These are phyloP conservation scores for Tuber aestivum DNA, from an alignment of 495 filamentous ascomycete genomes.

Conservation along the genomic window DNA sequence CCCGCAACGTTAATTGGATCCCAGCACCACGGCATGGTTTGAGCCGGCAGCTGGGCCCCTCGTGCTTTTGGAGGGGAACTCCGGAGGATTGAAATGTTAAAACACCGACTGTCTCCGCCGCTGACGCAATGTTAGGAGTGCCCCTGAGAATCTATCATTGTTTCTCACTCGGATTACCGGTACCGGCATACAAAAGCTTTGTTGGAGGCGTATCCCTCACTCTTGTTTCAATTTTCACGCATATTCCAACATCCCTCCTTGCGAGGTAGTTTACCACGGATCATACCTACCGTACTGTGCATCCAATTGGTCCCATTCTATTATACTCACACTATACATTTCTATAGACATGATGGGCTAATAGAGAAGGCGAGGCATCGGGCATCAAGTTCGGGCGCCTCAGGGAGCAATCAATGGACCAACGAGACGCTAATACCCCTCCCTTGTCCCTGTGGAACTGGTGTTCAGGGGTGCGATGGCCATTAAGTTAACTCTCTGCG, in stretches of 20 bases:
- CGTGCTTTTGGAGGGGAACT: not conserved
- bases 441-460: not conserved
- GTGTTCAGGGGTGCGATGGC: too few relatives aligned
- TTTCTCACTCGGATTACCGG: not conserved
- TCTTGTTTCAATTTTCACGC: too few relatives aligned
- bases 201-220: not conserved
- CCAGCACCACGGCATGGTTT: not conserved
- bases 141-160: not conserved
- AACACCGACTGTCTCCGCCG: not conserved
- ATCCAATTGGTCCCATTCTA: not conserved
- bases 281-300: not conserved
- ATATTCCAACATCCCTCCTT: not conserved
- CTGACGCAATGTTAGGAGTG: not conserved
- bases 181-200: not conserved
- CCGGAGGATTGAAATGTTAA: not conserved
- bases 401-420: not conserved
- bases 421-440: not conserved
- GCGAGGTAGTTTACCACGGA: not conserved
- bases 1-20: not conserved
- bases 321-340: not conserved
- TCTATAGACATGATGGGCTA: not conserved
- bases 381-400: too few relatives aligned
- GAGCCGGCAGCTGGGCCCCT: not conserved
- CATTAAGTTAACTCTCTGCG: too few relatives aligned
- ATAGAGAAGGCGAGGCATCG: not conserved